phyloP scores from a whole-genome alignment of 164 flowering plant species.

The Brasenia schreberi region DNA sequence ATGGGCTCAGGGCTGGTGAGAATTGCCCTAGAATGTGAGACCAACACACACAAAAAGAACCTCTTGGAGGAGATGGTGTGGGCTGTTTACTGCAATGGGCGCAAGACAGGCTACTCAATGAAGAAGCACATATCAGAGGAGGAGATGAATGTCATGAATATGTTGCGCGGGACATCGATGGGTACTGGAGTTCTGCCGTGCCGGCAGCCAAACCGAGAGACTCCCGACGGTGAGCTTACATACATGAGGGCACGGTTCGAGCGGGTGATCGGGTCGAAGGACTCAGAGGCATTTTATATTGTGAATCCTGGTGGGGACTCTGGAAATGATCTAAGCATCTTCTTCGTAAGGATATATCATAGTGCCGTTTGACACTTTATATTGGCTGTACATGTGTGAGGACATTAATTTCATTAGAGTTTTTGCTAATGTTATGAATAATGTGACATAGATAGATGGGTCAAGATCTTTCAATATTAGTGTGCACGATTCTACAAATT shows the following conservation, averaged over 20 bases:
- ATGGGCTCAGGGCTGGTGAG: conserved; percentile 57
- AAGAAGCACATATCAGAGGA: conserved; percentile 55
- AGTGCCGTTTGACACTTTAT: neutral
- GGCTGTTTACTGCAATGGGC: conserved; percentile 77
- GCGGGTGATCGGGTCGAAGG: conserved; percentile 67
- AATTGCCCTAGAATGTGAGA: conserved; percentile 71
- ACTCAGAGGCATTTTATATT: conserved; percentile 76
- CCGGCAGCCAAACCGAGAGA: conserved; percentile 19
- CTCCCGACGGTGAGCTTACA: conserved; percentile 55
- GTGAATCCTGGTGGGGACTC: conserved; percentile 57
- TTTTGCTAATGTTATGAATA: no score
- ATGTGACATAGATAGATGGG: no score
- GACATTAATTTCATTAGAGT: no score
- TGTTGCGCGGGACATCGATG: conserved; percentile 72
- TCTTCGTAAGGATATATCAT: conserved; percentile 45
- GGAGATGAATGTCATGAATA: conserved; percentile 57
- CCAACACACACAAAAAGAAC: conserved; percentile 36
- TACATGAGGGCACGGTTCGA: conserved; percentile 79
- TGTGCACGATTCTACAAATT: no score
- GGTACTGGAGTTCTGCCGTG: conserved; percentile 83
- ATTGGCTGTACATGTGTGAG: neutral
- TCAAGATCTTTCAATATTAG: no score
- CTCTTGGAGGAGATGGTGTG: conserved; percentile 74
- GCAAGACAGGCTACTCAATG: conserved; percentile 62
- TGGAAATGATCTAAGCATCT: conserved; percentile 76